Evolutionary conservation across 2,329 filamentous ascomycete species (phyloP), one percentile per base, ranked within the genome.

Genomic region (Stagonosporopsis rhizophila): DNA sequence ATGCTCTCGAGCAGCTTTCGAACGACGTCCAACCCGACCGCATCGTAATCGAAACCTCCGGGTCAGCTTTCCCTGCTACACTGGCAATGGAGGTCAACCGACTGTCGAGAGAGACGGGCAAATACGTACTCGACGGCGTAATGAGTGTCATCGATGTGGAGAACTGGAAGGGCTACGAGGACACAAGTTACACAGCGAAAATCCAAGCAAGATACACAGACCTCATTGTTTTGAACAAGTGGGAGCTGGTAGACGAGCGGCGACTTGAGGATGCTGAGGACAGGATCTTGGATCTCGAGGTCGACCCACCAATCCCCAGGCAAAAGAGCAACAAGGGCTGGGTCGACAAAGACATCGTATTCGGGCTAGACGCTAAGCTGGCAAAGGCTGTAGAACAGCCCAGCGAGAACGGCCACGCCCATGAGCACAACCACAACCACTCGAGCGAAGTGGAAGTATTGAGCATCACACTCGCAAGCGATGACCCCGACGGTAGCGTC

Each of bases 111-210:
- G 87, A 91, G 58, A 88, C 87, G 0, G 85, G 85, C 0, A 77
- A 80, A 25, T 96, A 92, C 69, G 82, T 86, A 5, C 84, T 97
- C 1, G 93, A 97, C 69, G 93, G 93, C 11, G 92, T 97, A 48
- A 86, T 96, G 61, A 91, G 87, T 66, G 92, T 96, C 20, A 88
- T 97, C 56, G 93, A 97, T 70, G 92, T 96, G 11, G 93, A 96
- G 83, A 97, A 97, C 72, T 97, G 92, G 92, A 81, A 87, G 69
- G 93, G 93, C 0, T 97, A 97, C 71, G 91, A 95, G 67, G 92
- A 96, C 75, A 96, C 90, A 22, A 92, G 88, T 56, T 94, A 91
- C 71, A 97, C 93, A 53, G 93, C 93, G 6, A 88, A 89, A 71
- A 82, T 96, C 64, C 93, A 97, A 81, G 93, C 92, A 4, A 82